phyloP scores from a whole-genome alignment of 306 rosid species.

The Sesbania bispinosa region DNA sequence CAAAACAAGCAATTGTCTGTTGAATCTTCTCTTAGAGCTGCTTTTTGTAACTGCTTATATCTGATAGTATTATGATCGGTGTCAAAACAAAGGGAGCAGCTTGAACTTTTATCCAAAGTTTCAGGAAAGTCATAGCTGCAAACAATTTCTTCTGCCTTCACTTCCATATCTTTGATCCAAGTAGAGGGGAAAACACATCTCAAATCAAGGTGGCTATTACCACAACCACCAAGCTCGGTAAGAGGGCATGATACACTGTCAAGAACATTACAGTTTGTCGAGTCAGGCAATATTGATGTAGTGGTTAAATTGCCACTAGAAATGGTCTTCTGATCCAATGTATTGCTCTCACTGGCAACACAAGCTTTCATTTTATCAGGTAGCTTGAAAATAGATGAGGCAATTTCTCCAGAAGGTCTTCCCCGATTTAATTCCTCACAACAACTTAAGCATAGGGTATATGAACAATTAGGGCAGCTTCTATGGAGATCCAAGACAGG shows the following conservation, averaged over 20 bases:
- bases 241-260: conserved; percentile 57
- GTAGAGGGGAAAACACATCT: conserved; percentile 58
- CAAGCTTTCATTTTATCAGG: conserved; percentile 35
- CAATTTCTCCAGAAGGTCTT: conserved; percentile 35
- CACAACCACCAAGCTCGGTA: conserved; percentile 62
- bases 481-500: conserved; percentile 78
- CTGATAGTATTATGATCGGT: conserved; percentile 46
- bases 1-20: conserved; percentile 73
- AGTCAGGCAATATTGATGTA: conserved; percentile 39
- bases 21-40: conserved; percentile 68
- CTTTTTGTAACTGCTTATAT: conserved; percentile 64
- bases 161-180: conserved; percentile 85
- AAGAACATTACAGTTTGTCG: conserved; percentile 44
- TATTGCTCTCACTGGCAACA: conserved; percentile 30
- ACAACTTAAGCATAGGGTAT: conserved; percentile 74
- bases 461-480: conserved; percentile 81
- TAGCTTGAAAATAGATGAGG: conserved; percentile 33
- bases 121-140: conserved; percentile 97
- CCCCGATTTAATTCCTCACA: conserved; percentile 53
- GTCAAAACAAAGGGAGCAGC: conserved; percentile 74
- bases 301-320: too few species aligned
- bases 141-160: conserved; percentile 84
- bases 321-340: conserved; percentile 35
- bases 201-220: conserved; percentile 65
- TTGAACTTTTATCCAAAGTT: conserved; percentile 58